These are phyloP conservation scores for Tulasnella sp. DNA, from an alignment of 768 basidiomycete species.

Conservation along the genomic window DNA sequence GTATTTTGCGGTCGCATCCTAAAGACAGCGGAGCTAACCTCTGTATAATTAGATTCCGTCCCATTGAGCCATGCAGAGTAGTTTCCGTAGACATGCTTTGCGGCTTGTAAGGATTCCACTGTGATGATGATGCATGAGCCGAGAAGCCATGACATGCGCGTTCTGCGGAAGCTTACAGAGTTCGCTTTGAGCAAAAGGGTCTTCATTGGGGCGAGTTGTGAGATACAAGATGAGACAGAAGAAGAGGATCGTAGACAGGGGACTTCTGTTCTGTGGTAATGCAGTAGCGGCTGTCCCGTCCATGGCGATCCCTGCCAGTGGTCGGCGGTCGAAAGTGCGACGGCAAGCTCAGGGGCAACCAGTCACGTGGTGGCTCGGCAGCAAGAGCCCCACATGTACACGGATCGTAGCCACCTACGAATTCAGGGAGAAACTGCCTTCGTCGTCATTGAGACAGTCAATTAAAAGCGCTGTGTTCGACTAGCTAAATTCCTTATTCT, in stretches of 20 bases:
- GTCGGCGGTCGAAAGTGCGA: not conserved
- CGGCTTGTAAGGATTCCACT: slow-evolving; percentile 44
- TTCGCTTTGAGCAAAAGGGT: slow-evolving; percentile 5
- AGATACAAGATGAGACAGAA: slow-evolving; percentile 64
- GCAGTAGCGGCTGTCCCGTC: not conserved
- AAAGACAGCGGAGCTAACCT: slow-evolving; percentile 33
- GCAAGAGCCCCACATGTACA: no score
- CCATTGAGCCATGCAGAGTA: slow-evolving; percentile 68
- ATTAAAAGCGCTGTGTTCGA: not conserved
- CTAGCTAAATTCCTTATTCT: not conserved
- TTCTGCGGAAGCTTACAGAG: slow-evolving; percentile 13
- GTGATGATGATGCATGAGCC: slow-evolving; percentile 31
- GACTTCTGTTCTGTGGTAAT: not conserved
- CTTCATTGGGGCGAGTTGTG: slow-evolving; percentile 54
- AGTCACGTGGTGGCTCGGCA: not conserved
- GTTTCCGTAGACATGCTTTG: slow-evolving; percentile 54
- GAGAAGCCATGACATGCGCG: not conserved
- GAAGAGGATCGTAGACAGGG: slow-evolving; percentile 53
- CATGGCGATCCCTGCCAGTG: not conserved
- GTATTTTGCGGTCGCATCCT: not conserved
- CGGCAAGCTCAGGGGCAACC: not conserved
- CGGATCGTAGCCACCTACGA: no score
- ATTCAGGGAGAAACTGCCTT: no score
- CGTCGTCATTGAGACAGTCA: no score
- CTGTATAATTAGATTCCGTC: slow-evolving; percentile 48